These are phyloP conservation scores for Rhodotorula diobovata DNA, from an alignment of 768 basidiomycete species.

Conservation along the genomic window DNA sequence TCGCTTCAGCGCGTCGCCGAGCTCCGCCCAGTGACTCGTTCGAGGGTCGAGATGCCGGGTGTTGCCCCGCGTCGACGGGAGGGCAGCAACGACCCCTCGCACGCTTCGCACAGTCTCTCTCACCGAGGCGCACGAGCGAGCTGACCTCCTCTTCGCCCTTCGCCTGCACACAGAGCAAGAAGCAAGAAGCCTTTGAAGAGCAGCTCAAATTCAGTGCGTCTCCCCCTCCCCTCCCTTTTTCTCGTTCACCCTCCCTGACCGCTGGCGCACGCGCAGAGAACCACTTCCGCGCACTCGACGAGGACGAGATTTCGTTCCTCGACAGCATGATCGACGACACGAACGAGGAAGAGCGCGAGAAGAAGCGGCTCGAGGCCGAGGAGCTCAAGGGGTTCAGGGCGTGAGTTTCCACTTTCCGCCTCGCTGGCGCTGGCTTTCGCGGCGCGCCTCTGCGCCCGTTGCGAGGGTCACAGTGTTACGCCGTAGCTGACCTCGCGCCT, in stretches of 20 bases:
- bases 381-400: constrained; percentile 46
- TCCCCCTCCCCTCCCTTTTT: background rate
- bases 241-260: background rate
- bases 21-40: too few relatives aligned
- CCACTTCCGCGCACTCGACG: constrained; percentile 50
- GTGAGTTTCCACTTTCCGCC: background rate
- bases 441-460: too few relatives aligned
- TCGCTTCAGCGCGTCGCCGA: too few relatives aligned
- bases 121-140: background rate
- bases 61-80: too few relatives aligned
- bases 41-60: too few relatives aligned
- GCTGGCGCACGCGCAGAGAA: constrained; percentile 40
- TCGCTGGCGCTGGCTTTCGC: background rate
- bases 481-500: too few relatives aligned
- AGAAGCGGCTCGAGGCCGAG: constrained; percentile 44
- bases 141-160: too few relatives aligned
- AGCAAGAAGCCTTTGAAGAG: constrained; percentile 50
- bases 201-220: constrained; percentile 48
- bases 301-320: constrained; percentile 49
- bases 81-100: too few relatives aligned
- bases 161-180: constrained; percentile 41
- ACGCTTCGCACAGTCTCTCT: too few relatives aligned
- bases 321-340: constrained; percentile 43
- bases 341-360: constrained; percentile 41
- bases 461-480: too few relatives aligned